A percentile compares a stretch with the other conserved stretches of the same genome.
phyloP scores from a whole-genome alignment of 108 stramenopile species.

The Craspedostauros australis region DNA sequence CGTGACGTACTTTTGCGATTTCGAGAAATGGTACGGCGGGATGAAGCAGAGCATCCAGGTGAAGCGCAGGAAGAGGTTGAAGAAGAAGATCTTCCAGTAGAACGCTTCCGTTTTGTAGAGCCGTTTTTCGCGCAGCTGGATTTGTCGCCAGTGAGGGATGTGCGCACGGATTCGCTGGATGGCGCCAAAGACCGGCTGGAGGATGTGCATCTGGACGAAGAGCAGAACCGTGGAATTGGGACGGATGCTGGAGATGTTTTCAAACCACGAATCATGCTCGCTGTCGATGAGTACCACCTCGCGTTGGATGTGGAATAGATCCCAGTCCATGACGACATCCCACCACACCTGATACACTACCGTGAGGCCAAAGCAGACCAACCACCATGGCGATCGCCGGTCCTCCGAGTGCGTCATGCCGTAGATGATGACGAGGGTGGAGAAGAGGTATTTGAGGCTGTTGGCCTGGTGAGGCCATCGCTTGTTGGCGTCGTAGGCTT shows the following conservation, averaged over 20 bases:
- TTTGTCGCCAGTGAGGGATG: conserved; percentile 43
- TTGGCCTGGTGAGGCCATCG: conserved; percentile 86
- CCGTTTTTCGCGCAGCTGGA: conserved; percentile 59
- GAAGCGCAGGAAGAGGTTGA: conserved; percentile 52
- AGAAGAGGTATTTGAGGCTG: conserved; percentile 72
- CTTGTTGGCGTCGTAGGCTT: conserved; percentile 66
- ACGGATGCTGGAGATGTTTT: conserved; percentile 42
- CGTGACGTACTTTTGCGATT: conserved; percentile 48
- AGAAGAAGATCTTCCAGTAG: conserved; percentile 68
- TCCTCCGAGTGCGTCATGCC: conserved; percentile 82
- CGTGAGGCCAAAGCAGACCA: conserved; percentile 39
- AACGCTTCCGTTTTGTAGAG: conserved; percentile 68
- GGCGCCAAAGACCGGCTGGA: conserved; percentile 29
- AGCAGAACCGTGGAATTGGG: conserved; percentile 31
- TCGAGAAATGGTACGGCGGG: conserved; percentile 68
- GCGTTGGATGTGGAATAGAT: conserved; percentile 61
- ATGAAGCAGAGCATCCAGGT: conserved; percentile 84
- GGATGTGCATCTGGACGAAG: conserved; percentile 28
- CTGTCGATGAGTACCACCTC: conserved; percentile 12
- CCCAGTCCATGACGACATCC: conserved; percentile 87
- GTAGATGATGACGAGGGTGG: conserved; percentile 71
- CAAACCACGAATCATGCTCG: conserved; percentile 12
- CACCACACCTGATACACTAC: conserved; percentile 79
- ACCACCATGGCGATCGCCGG: conserved; percentile 55
- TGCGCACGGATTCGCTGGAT: conserved; percentile 24